phyloP scores from a whole-genome alignment of 73 alveolate genomes.

The Tetrahymena thermophila region DNA sequence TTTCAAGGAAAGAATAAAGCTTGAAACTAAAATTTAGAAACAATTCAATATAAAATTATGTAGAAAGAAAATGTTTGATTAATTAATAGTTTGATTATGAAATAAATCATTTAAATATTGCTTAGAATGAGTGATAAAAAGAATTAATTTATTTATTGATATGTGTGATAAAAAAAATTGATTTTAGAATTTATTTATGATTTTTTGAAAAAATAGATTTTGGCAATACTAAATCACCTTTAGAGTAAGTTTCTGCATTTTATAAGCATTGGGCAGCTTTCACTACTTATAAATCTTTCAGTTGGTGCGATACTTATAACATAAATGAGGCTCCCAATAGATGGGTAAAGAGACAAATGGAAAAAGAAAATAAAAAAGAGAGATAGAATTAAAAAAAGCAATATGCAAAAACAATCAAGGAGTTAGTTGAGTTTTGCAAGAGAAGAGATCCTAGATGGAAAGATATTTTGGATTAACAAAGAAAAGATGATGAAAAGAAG shows the following conservation, averaged over 20 bases:
- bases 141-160: no score
- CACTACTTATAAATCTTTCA: constrained; percentile 59
- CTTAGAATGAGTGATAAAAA: no score
- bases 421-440: constrained; percentile 59
- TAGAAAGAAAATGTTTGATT: no score
- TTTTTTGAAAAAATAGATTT: not conserved
- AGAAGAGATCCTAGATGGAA: constrained; percentile 70
- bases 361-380: constrained; percentile 70
- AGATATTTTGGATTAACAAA: constrained; percentile 9
- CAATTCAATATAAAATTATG: no score
- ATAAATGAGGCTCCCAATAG: constrained; percentile 76
- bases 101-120: no score
- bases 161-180: not conserved
- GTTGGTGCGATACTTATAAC: constrained; percentile 74
- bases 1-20: no score
- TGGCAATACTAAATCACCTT: constrained; percentile 8
- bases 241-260: constrained; percentile 50
- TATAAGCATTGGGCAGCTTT: constrained; percentile 72
- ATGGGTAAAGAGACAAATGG: constrained; percentile 65
- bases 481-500: constrained; percentile 21
- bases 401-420: constrained; percentile 51
- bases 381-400: constrained; percentile 66
- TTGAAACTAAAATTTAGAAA: no score
- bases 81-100: no score
- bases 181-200: no score